Base-by-base conservation (phyloP, 2,329 filamentous ascomycete species). In the Clonostachys solani region DNA sequence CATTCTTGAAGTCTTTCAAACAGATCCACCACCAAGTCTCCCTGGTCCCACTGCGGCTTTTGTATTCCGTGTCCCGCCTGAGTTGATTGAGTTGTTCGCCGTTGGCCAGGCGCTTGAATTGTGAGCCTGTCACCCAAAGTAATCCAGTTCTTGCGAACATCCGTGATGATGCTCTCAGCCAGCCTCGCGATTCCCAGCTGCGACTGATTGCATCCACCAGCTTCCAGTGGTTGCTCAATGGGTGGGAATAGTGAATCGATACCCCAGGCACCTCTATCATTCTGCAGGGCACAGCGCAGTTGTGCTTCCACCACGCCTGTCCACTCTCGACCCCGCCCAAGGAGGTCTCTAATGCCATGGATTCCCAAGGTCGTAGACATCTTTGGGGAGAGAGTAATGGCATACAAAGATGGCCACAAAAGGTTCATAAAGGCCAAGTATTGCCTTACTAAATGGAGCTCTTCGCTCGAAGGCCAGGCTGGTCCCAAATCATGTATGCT, bases 111-210 rank as follows among this genome's bases (percentile, higher is more conserved):
- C 5, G 62, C 65, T 47, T 63, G 68, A 19, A 74, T 63, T 0
- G 61, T 66, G 12, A 75, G 64, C 4, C 49, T 59, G 3, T 57
- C 54, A 5, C 54, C 57, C 4, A 58, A 57, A 2, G 61, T 55
- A 8, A 64, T 49, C 77, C 77, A 80, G 40, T 69, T 73, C 41
- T 63, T 66, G 5, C 60, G 58, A 12, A 78, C 66, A 40, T 80
- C 75, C 9, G 65, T 61, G 6, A 66, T 47, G 36, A 80, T 73
- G 43, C 67, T 66, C 15, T 64, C 62, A 7, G 62, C 59, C 47
- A 79, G 78, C 40, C 16, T 54, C 46, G 12, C 35, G 18, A 29
- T 29, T 29, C 9, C 23, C 23, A 29, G 8, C 2, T 29, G 23
- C 23, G 23, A 29, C 23, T 29, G 23, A 9, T 10, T 29, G 9